Base-by-base conservation (phyloP, 768 basidiomycete species). In the Clathrus columnatus region DNA sequence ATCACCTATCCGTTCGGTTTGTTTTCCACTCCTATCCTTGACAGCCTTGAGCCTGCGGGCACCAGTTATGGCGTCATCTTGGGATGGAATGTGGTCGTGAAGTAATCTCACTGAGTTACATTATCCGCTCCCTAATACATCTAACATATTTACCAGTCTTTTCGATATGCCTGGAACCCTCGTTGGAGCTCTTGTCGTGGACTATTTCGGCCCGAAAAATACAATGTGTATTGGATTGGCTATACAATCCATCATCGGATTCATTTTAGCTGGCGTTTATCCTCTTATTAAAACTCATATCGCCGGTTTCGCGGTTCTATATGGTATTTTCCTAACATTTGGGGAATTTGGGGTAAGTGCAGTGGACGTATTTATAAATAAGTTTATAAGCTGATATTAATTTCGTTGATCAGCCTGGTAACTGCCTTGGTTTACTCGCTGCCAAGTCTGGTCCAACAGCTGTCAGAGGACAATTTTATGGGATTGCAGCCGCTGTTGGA, bases 221-320 rank as follows among this genome's bases (percentile, higher is more conserved):
- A 84, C 83, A 4, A 86, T 89, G 85, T 85, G 84, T 60, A 61
- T 64, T 24, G 87, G 88, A 45, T 75, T 90, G 8, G 41, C 88
- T 24, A 61, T 69, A 23, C 88, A 91, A 66, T 83, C 85, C 1
- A 49, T 87, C 59, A 72, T 88, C 48, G 89, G 94, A 5, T 96
- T 96, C 70, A 80, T 91, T 67, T 89, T 97, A 85, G 87, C 87
- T 59, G 94, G 90, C 1, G 71, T 82, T 18, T 96, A 94, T 69
- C 63, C 58, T 23, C 71, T 74, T 69, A 72, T 92, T 52, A 77
- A 77, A 11, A 63, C 72, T 3, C 74, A 88, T 58, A 75, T 91
- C 50, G 87, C 69, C n/a, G 88, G 75, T 6, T 92, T 90, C 59
- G 85, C 87, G 80, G 82, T 94, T 29, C 72, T 96, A 7, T 95